A percentile compares a stretch with the other conserved stretches of the same genome.
These are phyloP conservation scores for Lipomyces orientalis DNA, from an alignment of 805 yeast genomes.

Conservation along the genomic window DNA sequence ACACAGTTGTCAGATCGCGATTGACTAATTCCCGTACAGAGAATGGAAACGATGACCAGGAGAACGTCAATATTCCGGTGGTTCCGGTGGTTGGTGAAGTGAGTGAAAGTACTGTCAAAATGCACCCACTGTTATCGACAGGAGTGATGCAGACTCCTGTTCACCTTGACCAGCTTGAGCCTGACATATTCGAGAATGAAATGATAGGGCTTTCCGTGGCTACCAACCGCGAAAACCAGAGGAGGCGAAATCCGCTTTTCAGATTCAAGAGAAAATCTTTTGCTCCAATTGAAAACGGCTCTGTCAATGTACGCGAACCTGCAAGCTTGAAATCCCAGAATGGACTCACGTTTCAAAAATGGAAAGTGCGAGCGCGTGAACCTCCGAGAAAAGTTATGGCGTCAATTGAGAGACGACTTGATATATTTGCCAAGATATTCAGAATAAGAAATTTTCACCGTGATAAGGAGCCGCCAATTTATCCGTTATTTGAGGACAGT, in stretches of 20 bases:
- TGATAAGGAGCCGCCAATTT: not conserved
- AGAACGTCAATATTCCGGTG: not conserved
- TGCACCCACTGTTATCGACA: not conserved
- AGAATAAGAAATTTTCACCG: not conserved
- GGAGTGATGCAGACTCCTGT: not conserved
- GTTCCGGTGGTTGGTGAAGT: not conserved
- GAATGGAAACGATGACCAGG: not conserved
- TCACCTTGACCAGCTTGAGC: slow-evolving; percentile 6
- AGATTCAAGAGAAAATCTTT: not conserved
- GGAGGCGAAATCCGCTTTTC: not conserved
- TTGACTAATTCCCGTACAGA: not conserved
- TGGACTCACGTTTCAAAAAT: not conserved
- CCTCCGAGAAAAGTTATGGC: not conserved
- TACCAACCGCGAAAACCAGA: not conserved
- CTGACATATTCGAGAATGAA: slow-evolving; percentile 12
- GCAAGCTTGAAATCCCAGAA: not conserved
- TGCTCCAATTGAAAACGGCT: not conserved
- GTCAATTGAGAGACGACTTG: not conserved
- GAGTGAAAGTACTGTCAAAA: not conserved
- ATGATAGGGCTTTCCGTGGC: not conserved
- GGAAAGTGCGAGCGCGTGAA: not conserved
- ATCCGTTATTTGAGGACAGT: slow-evolving; percentile 2
- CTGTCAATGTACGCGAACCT: not conserved
- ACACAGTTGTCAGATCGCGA: not conserved
- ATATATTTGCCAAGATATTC: not conserved